A percentile compares a stretch with the other conserved stretches of the same genome.
These are phyloP conservation scores for Toxoplasma gondii DNA, from an alignment of 169 alveolate genomes.

Conservation along the genomic window DNA sequence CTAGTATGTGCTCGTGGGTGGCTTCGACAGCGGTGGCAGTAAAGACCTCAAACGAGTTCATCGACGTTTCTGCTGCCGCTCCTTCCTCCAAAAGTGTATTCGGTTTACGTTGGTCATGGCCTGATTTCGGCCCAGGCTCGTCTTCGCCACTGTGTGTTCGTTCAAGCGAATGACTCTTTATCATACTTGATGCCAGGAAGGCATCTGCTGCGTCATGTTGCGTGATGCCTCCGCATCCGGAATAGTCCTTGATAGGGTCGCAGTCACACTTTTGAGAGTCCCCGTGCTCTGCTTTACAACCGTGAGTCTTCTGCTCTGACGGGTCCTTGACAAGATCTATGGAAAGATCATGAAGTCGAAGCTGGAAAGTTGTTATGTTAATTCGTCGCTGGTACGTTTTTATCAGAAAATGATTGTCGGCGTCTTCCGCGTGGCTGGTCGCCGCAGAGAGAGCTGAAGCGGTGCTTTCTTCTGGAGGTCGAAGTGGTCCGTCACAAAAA, in stretches of 20 bases:
- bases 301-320: neutral
- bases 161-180: neutral
- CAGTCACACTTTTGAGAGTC: too few relatives aligned
- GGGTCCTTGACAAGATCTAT: neutral
- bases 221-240: neutral
- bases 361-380: neutral
- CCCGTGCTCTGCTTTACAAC: too few relatives aligned
- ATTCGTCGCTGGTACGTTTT: neutral
- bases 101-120: neutral
- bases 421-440: neutral
- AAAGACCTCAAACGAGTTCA: neutral
- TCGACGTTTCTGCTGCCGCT: neutral
- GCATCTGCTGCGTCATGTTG: neutral
- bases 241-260: neutral
- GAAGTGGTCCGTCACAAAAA: too few relatives aligned
- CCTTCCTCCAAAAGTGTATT: neutral
- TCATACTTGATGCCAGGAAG: neutral
- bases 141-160: neutral
- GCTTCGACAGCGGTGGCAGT: neutral
- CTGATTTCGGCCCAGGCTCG: neutral
- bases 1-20: neutral
- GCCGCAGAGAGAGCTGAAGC: too few relatives aligned
- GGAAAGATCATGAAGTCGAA: neutral
- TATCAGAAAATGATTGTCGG: neutral
- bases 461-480: too few relatives aligned